phyloP scores from a whole-genome alignment of 2,329 filamentous ascomycete genomes.

The Fusarium sp. region DNA sequence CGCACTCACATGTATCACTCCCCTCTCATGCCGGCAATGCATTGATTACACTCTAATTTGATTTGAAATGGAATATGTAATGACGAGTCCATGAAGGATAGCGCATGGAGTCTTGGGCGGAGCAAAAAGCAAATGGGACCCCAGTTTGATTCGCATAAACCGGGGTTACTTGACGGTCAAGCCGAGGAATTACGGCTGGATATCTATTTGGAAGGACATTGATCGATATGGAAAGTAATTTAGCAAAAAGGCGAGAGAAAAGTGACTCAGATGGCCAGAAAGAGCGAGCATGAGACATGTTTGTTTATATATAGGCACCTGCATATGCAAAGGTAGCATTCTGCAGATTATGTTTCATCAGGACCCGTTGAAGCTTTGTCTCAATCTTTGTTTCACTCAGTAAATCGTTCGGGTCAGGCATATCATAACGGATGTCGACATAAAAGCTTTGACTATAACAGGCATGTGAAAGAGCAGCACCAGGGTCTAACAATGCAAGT shows the following conservation, averaged over 20 bases:
- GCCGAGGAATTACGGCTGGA: constrained; percentile 12
- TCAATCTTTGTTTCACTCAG: neutral
- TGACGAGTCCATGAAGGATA: constrained; percentile 40
- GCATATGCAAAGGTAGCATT: constrained; percentile 19
- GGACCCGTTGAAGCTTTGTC: constrained; percentile 3
- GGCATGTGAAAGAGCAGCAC: constrained; percentile 21
- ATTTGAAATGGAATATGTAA: constrained; percentile 26
- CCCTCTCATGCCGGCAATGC: constrained; percentile 18
- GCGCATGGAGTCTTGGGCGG: constrained; percentile 36
- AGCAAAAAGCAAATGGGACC: constrained; percentile 31
- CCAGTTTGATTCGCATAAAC: constrained; percentile 26
- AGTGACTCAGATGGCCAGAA: constrained; percentile 17
- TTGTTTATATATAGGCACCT: constrained; percentile 20
- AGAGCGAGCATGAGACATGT: constrained; percentile 26
- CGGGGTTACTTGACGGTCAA: constrained; percentile 29
- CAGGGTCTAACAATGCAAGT: constrained; percentile 22
- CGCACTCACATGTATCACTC: constrained; percentile 14
- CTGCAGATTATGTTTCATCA: constrained; percentile 23
- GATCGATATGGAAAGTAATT: constrained; percentile 2
- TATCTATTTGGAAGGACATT: neutral
- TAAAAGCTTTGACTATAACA: constrained; percentile 1
- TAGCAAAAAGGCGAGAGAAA: constrained; percentile 31
- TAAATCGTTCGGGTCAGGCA: neutral
- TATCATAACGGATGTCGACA: neutral
- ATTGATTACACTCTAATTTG: constrained; percentile 25